These are phyloP conservation scores for Parietichytrium sp. DNA, from an alignment of 108 stramenopile genomes.

Conservation along the genomic window DNA sequence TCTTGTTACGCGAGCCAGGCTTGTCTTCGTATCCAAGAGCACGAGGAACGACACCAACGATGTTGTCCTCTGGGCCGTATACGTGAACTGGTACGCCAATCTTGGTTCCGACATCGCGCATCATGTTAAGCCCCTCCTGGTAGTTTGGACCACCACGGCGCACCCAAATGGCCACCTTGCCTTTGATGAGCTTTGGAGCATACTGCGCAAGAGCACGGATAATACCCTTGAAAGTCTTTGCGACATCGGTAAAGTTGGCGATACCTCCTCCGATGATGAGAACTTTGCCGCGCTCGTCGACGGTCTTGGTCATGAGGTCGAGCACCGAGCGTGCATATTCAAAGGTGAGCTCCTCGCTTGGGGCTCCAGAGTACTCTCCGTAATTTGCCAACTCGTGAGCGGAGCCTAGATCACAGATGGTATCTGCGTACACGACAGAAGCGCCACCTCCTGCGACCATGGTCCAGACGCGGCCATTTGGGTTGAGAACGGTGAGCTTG, in stretches of 20 bases:
- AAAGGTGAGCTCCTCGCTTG: conserved; percentile 77
- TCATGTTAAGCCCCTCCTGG: conserved; percentile 78
- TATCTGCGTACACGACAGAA: conserved; percentile 85
- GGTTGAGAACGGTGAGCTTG: conserved; percentile 88
- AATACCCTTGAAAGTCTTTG: conserved; percentile 86
- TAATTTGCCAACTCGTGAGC: conserved; percentile 83
- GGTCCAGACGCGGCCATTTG: conserved; percentile 78
- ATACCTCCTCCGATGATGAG: conserved; percentile 86
- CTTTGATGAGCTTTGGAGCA: conserved; percentile 67
- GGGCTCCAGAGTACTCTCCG: conserved; percentile 86
- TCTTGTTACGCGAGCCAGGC: no score
- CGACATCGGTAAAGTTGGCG: conserved; percentile 89
- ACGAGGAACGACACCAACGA: conserved; percentile 77
- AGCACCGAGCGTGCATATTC: conserved; percentile 85
- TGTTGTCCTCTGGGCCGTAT: conserved; percentile 83
- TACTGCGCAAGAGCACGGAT: conserved; percentile 73
- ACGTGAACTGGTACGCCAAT: conserved; percentile 76
- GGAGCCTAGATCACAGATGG: conserved; percentile 81
- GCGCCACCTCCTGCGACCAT: conserved; percentile 91
- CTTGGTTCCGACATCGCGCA: conserved; percentile 65
- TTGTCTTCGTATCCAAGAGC: no score
- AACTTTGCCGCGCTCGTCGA: conserved; percentile 66
- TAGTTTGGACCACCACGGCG: conserved; percentile 86
- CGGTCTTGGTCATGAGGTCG: conserved; percentile 70
- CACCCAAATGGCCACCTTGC: conserved; percentile 74